These are phyloP conservation scores for Paradendryphiella salina DNA, from an alignment of 2,329 filamentous ascomycete genomes.

Conservation along the genomic window DNA sequence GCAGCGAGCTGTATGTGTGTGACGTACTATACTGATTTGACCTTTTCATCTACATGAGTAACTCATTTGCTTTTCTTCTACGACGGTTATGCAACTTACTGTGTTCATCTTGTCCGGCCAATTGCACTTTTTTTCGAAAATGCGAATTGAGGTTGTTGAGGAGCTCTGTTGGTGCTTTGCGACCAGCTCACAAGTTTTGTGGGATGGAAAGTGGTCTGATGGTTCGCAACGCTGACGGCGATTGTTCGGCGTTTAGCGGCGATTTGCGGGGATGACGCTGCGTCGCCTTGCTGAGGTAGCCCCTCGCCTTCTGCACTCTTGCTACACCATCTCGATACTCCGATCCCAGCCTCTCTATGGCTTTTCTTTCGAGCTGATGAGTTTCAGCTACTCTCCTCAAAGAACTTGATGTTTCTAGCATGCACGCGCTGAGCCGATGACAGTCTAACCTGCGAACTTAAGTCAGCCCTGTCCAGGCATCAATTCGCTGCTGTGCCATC, in stretches of 20 bases:
- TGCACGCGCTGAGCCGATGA: too few species aligned
- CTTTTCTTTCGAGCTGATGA: neutral
- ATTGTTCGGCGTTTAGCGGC: conserved; percentile 19
- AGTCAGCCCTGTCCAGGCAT: too few species aligned
- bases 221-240: too few species aligned
- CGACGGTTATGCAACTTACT: conserved; percentile 41
- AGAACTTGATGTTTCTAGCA: too few species aligned
- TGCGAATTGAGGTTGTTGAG: neutral
- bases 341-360: neutral
- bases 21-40: conserved; percentile 62
- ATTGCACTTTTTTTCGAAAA: neutral
- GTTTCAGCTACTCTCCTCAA: neutral
- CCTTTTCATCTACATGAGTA: conserved; percentile 42
- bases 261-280: conserved; percentile 4
- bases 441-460: too few species aligned
- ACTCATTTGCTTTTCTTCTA: neutral
- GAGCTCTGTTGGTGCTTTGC: conserved; percentile 5
- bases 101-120: conserved; percentile 54
- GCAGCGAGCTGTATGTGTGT: conserved; percentile 11
- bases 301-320: neutral
- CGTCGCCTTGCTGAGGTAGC: too few species aligned
- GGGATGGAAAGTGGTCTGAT: conserved; percentile 17
- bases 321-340: neutral
- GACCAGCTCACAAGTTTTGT: conserved; percentile 23
- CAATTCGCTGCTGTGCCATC: too few species aligned